Evolutionary conservation across 345 rosid genomes (phyloP), one percentile per base, ranked within the genome.

Genomic region (Boechera stricta): DNA sequence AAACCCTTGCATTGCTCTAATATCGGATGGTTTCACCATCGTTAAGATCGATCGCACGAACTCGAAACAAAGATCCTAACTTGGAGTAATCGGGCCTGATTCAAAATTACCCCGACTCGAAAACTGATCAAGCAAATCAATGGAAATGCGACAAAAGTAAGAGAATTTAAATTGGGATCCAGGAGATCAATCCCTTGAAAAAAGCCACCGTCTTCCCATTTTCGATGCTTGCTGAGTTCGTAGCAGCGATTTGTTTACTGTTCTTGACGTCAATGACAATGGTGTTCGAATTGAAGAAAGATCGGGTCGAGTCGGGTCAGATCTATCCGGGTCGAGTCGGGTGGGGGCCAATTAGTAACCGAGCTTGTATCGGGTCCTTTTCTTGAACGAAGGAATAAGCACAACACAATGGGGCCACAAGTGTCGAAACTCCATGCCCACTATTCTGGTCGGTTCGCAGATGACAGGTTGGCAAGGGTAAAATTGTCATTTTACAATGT

Each of bases 11-110:
- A 84, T 49, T 71, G 78, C 71, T 76, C 65, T 82, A 5, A 74
- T 63, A 67, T 76, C 79, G 31, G 87, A 81, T 57, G 78, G 79
- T 80, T 80, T 85, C 42, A 85, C 83, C 90, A 87, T 87, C 42
- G n/a, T 51, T 11, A 35, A 29, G 72, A 71, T 78, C 68, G 69
- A 65, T 65, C 63, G 54, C 47, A 60, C 29, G 24, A 66, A 32
- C 53, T 47, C 21, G 41, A 42, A 54, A 12, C 48, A 62, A 64
- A 54, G 15, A 45, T 66, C 51, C 57, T 1, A 64, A 31, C 10
- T 63, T 15, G 10, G 56, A 54, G 71, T 64, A 33, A 56, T 52
- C 49, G 6, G 33, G 5, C 3, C 67, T 8, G 44, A 33, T 58
- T 35, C 24, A 57, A 16, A 9, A 33, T 57, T 32, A 38, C 36